Evolutionary conservation across 164 flowering plant genomes (phyloP).

Genomic region (Macadamia tetraphylla): DNA sequence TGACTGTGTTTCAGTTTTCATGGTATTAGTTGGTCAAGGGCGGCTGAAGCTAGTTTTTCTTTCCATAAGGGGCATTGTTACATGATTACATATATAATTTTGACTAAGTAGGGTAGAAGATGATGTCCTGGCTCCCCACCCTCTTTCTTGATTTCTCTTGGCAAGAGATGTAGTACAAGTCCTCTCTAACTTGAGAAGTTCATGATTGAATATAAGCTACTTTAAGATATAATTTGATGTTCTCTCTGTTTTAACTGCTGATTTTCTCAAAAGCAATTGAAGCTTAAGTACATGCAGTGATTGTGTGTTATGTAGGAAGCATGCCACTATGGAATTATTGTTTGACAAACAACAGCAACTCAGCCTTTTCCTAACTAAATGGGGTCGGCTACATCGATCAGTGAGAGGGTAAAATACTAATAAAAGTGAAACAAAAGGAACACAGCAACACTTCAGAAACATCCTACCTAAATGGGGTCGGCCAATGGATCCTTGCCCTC

Average conservation of each 20-base stretch:
- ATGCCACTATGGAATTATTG: background rate
- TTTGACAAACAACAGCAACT: background rate
- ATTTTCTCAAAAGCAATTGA: background rate
- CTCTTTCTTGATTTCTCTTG: conserved; percentile 4
- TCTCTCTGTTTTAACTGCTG: background rate
- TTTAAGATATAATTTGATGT: background rate
- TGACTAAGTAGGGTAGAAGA: conserved; percentile 27
- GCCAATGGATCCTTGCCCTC: too few species aligned
- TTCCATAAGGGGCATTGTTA: conserved; percentile 16
- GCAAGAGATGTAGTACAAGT: conserved; percentile 18
- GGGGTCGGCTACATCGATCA: too few species aligned
- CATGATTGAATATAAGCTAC: conserved; percentile 12
- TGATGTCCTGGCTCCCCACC: conserved; percentile 24
- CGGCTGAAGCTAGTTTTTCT: conserved; percentile 7
- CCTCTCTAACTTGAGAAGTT: conserved; percentile 13
- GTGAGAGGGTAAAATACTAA: too few species aligned
- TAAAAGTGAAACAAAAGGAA: too few species aligned
- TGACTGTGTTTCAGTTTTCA: conserved; percentile 19
- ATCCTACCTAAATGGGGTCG: too few species aligned
- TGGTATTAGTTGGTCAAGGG: conserved; percentile 24
- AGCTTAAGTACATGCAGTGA: background rate
- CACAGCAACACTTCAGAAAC: too few species aligned
- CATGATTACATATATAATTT: conserved; percentile 14
- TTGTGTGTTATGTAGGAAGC: background rate
- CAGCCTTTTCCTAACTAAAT: too few species aligned